Evolutionary conservation across 1,284 basidiomycete species (phyloP).

Genomic region (Pascua guehoae): DNA sequence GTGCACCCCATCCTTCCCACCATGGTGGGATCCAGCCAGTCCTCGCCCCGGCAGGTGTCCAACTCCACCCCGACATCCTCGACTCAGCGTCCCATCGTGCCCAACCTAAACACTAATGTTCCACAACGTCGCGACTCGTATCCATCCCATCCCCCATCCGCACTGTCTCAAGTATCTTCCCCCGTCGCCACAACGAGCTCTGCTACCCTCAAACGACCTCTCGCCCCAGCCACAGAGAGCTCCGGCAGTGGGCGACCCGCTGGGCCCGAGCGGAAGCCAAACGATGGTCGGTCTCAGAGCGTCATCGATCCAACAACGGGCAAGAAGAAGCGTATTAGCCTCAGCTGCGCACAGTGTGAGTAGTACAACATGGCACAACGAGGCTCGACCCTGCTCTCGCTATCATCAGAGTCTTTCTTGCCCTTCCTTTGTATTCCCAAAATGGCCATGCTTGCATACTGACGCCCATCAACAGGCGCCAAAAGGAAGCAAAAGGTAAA

Average conservation of each 20-base stretch:
- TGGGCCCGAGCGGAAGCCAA: constrained; percentile 23
- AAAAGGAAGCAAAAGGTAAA: constrained; percentile 48
- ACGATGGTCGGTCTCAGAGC: constrained; percentile 14
- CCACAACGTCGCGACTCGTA: constrained; percentile 17
- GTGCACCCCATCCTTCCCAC: no score
- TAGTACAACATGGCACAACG: constrained; percentile 19
- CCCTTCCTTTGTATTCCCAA: no score
- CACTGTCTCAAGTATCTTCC: constrained; percentile 26
- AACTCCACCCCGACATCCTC: neutral
- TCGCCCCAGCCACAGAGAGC: constrained; percentile 10
- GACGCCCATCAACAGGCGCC: constrained; percentile 30
- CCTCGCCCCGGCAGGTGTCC: neutral
- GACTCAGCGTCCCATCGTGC: constrained; percentile 2
- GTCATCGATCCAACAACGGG: constrained; percentile 21
- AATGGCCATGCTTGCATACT: neutral
- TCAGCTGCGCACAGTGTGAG: constrained; percentile 50
- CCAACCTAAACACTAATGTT: constrained; percentile 2
- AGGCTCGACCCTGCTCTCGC: no score
- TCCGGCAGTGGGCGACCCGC: constrained; percentile 1
- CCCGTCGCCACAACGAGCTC: constrained; percentile 13
- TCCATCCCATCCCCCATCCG: constrained; percentile 23
- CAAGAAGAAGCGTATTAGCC: constrained; percentile 49
- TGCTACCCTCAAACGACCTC: constrained; percentile 9
- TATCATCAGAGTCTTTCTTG: no score
- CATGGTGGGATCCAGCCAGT: no score